A percentile compares a stretch with the other conserved stretches of the same genome.
Conservation (phyloP, 371 early-diverging fungal species). For the Aphelidium insulamus region DNA sequence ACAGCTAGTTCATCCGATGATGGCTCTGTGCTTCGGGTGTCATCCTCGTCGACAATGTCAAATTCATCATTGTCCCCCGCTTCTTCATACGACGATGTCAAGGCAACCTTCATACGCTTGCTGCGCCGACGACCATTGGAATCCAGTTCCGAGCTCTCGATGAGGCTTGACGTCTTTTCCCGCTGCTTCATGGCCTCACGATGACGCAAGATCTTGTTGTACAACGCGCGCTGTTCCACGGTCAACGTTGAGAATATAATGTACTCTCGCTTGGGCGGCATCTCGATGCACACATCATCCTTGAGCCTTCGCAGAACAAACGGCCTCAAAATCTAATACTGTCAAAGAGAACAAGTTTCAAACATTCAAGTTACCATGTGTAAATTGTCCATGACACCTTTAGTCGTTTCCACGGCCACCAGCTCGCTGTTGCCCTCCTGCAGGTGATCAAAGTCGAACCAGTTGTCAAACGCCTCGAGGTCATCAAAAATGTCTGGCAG, state of each 20-base stretch:
- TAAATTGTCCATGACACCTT: neutral
- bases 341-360: constrained; percentile 1
- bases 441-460: constrained; percentile 64
- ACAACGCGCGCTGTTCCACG: neutral
- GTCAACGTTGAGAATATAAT: neutral
- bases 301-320: constrained; percentile 88
- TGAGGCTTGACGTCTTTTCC: too few relatives aligned
- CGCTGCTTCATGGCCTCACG: too few relatives aligned
- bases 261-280: constrained; percentile 1
- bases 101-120: too few relatives aligned
- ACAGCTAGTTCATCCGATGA: too few relatives aligned
- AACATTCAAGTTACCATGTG: neutral
- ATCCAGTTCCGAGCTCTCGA: too few relatives aligned
- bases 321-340: constrained; percentile 76
- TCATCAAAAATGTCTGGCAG: constrained; percentile 75
- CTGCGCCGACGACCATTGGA: too few relatives aligned
- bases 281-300: constrained; percentile 33
- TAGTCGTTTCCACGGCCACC: neutral
- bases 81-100: too few relatives aligned
- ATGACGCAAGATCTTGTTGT: neutral
- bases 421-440: constrained; percentile 31
- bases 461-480: constrained; percentile 51
- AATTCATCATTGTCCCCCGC: too few relatives aligned
- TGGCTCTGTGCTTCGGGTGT: too few relatives aligned
- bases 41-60: too few relatives aligned